These are phyloP conservation scores for Saturnispora hagleri DNA, from an alignment of 805 yeast species.

Conservation along the genomic window DNA sequence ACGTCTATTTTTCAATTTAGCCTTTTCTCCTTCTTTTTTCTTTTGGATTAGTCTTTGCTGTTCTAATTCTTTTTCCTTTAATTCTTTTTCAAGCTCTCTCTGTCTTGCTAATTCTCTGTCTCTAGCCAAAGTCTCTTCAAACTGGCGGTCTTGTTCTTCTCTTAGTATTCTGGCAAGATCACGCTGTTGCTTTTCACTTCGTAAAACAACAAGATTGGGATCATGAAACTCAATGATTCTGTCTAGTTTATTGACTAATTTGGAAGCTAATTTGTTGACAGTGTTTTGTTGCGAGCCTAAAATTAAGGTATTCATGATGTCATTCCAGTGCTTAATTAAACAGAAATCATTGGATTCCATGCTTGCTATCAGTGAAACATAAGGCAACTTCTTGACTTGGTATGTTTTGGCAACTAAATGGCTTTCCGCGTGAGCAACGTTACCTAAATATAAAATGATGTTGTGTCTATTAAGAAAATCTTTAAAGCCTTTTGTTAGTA, in stretches of 20 bases:
- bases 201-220: constrained; percentile 51
- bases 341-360: neutral
- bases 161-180: constrained; percentile 48
- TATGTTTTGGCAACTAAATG: constrained; percentile 54
- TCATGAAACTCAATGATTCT: constrained; percentile 44
- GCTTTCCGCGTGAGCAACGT: constrained; percentile 54
- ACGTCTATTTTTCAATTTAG: neutral
- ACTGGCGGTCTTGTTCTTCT: constrained; percentile 60
- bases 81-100: constrained; percentile 24
- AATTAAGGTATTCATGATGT: neutral
- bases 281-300: neutral
- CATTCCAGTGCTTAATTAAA: neutral
- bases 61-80: constrained; percentile 16
- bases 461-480: constrained; percentile 33
- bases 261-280: constrained; percentile 10
- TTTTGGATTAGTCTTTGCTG: constrained; percentile 10
- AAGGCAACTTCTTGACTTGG: constrained; percentile 46
- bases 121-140: constrained; percentile 45
- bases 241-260: constrained; percentile 29
- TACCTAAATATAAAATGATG: constrained; percentile 54
- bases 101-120: constrained; percentile 48
- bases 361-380: constrained; percentile 42
- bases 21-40: constrained; percentile 17
- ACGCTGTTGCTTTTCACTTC: constrained; percentile 52
- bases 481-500: constrained; percentile 25